Evolutionary conservation across 306 rosid genomes (phyloP).

Genomic region (Cercis canadensis): DNA sequence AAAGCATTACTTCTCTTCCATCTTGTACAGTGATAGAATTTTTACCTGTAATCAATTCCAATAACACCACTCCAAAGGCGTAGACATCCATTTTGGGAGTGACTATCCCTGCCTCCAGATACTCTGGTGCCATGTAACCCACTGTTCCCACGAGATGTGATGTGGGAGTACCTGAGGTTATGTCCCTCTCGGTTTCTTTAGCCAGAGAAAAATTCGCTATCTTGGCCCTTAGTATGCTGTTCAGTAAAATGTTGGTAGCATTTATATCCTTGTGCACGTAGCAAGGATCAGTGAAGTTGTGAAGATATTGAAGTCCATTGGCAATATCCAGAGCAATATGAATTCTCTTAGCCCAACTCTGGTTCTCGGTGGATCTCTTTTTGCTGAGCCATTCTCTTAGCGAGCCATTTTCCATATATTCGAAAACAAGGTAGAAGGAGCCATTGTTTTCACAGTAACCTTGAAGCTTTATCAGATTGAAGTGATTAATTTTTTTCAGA

Average conservation of each 20-base stretch:
- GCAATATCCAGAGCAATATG: constrained; percentile 83
- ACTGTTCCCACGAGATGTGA: constrained; percentile 36
- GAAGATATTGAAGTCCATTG: constrained; percentile 83
- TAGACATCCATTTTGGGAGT: constrained; percentile 67
- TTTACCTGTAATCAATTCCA: constrained; percentile 66
- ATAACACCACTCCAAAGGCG: constrained; percentile 65
- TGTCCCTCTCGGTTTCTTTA: constrained; percentile 42
- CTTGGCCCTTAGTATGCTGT: constrained; percentile 62
- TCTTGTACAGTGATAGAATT: constrained; percentile 40
- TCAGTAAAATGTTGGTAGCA: constrained; percentile 58
- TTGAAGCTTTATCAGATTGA: constrained; percentile 67
- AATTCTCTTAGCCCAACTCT: constrained; percentile 60
- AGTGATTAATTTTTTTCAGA: constrained; percentile 65
- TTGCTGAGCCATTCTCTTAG: constrained; percentile 66
- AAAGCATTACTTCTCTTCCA: constrained; percentile 56
- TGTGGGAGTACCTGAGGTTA: constrained; percentile 10
- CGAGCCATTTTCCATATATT: constrained; percentile 75
- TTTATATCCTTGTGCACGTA: constrained; percentile 67
- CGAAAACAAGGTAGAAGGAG: constrained; percentile 57
- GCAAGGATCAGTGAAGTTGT: constrained; percentile 71
- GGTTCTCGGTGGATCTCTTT: constrained; percentile 36
- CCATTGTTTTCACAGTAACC: constrained; percentile 58
- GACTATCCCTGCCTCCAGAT: constrained; percentile 44
- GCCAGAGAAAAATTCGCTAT: constrained; percentile 67
- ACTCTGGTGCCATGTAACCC: constrained; percentile 63